Conservation (phyloP, 1,284 basidiomycete species). For the Phellinidium pouzarii region DNA sequence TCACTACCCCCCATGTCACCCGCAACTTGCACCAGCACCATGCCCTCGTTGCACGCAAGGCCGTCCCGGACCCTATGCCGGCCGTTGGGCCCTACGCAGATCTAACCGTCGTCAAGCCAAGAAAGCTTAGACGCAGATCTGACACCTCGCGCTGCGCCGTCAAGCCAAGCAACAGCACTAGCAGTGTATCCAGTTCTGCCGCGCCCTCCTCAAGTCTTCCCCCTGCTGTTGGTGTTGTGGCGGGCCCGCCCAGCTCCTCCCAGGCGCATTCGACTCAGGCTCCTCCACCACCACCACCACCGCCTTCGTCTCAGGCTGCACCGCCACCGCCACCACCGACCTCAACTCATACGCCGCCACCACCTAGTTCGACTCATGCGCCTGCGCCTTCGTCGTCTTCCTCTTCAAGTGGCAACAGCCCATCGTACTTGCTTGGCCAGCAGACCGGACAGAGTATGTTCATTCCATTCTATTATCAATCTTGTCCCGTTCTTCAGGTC, state of each 20-base stretch:
- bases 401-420: background rate
- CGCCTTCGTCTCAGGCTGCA: background rate
- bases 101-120: conserved; percentile 12
- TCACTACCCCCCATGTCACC: conserved; percentile 11
- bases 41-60: conserved; percentile 13
- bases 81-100: conserved; percentile 1
- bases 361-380: background rate
- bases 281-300: background rate
- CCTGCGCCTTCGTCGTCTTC: background rate
- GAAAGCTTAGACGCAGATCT: conserved; percentile 6
- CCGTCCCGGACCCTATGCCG: conserved; percentile 4
- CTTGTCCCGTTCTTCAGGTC: background rate
- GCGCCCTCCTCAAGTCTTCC: background rate
- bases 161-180: conserved; percentile 6
- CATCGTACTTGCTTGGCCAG: conserved; percentile 12
- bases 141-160: conserved; percentile 11
- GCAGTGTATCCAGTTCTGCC: background rate
- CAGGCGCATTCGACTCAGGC: background rate
- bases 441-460: conserved; percentile 15
- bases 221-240: background rate
- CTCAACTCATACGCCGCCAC: background rate
- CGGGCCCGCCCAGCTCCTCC: conserved; percentile 2
- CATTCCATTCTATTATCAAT: background rate
- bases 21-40: conserved; percentile 12
- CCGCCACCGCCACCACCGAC: background rate